Evolutionary conservation across 2,329 filamentous ascomycete genomes (phyloP), one percentile per base, ranked within the genome.

Genomic region (Talaromyces sp.): DNA sequence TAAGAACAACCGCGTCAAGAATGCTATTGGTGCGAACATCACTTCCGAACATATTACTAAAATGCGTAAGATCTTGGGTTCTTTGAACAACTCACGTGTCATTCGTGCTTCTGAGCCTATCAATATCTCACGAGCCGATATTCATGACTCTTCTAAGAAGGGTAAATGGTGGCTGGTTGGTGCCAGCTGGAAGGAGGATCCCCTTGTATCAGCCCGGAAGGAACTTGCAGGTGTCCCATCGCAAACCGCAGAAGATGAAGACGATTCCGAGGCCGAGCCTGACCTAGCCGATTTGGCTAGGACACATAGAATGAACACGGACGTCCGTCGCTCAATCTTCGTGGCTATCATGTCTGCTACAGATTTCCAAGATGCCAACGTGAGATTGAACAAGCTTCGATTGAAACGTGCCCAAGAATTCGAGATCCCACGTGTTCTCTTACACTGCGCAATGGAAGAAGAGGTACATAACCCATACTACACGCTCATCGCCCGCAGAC

Each of bases 121-220:
- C 54, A 86, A 90, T 8, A 86, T 97, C 52, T 86, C 89, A 10
- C 80, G 97, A 3, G 80, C 82, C 33, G 94, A 99, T 65, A 90
- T 99, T 47, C 86, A 86, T 57, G 85, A 92, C 56, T 87, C 88
- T 0, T 89, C 93, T 36, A 93, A 89, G 68, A 89, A 87, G 68
- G 94, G 94, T 1, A 97, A 96, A 76, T 99, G 94, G 94, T 99
- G 94, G 94, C 84, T 97, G 17, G 90, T 97, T 4, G 94, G 94
- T 47, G 93, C 94, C n/a, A 96, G 91, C 71, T 97, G 93, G 84
- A 79, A 77, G 36, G 73, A 76, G 51, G 69, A 75, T 39, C 69
- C 70, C 16, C 68, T 77, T 1, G 65, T 70, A 13, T 62, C 66
- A 27, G 70, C 70, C 4, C 65, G 68, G 16, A 64, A 70, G 48